Evolutionary conservation across 345 rosid genomes (phyloP).

Genomic region (Brassica incana): DNA sequence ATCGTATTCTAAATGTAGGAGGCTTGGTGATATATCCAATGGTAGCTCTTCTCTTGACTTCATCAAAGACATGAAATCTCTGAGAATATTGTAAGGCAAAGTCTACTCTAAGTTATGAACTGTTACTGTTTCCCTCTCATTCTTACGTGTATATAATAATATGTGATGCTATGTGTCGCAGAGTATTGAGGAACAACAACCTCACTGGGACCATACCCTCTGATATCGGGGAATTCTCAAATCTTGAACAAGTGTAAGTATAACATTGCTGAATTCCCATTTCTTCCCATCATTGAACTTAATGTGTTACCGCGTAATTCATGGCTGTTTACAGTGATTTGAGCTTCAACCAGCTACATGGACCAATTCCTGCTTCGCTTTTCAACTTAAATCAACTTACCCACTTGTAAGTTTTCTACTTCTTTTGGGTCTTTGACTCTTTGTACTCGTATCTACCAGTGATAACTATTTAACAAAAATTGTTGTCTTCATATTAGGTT

Average conservation of each 20-base stretch:
- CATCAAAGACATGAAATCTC: constrained; percentile 48
- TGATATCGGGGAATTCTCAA: constrained; percentile 49
- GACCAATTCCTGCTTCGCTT: constrained; percentile 34
- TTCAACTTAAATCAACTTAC: constrained; percentile 34
- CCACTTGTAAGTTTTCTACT: constrained; percentile 51
- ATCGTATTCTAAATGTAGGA: constrained; percentile 41
- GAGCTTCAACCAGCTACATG: constrained; percentile 40
- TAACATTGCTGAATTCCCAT: not conserved
- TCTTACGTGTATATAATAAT: constrained; percentile 1
- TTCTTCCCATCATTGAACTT: not conserved
- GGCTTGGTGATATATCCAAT: constrained; percentile 60
- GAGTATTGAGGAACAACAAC: constrained; percentile 56
- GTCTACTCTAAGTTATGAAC: not conserved
- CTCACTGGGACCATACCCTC: constrained; percentile 60
- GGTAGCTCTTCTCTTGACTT: constrained; percentile 55
- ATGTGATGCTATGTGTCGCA: constrained; percentile 23
- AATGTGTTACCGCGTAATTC: not conserved
- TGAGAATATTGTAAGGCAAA: constrained; percentile 51
- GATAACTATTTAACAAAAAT: not conserved
- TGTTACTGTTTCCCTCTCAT: not conserved
- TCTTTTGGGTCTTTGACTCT: not conserved
- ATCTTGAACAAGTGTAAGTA: constrained; percentile 58
- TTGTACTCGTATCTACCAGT: not conserved
- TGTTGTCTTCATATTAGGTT: constrained; percentile 50
- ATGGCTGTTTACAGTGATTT: constrained; percentile 34